phyloP scores from a whole-genome alignment of 1,139 yeast genomes.

The Nakaseomyces sp. region DNA sequence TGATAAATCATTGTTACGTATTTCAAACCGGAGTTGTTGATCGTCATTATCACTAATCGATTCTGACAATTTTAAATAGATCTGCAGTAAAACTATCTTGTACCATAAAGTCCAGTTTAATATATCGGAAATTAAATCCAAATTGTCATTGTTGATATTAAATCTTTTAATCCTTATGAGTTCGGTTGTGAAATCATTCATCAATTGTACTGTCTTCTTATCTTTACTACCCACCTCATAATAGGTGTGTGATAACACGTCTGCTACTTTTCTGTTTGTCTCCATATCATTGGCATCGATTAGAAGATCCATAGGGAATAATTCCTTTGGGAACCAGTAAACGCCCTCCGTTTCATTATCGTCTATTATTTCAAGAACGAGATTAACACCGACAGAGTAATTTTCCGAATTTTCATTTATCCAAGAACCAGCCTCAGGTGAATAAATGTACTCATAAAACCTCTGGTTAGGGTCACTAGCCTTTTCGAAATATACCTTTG shows the following conservation, averaged over 20 bases:
- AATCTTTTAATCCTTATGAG: constrained; percentile 21
- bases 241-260: constrained; percentile 3
- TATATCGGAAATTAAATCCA: constrained; percentile 23
- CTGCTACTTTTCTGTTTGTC: constrained; percentile 7
- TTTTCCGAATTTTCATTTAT: constrained; percentile 25
- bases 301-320: constrained; percentile 23
- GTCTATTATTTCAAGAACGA: constrained; percentile 22
- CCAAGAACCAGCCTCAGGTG: constrained; percentile 22
- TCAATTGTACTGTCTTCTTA: constrained; percentile 15
- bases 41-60: not conserved
- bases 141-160: constrained; percentile 27
- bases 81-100: constrained; percentile 16
- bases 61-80: constrained; percentile 12
- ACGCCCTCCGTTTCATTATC: constrained; percentile 3
- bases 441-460: constrained; percentile 25
- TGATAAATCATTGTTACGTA: not conserved
- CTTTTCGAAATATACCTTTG: constrained; percentile 20
- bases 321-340: constrained; percentile 24
- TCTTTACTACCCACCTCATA: constrained; percentile 7
- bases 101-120: constrained; percentile 29
- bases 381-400: constrained; percentile 22
- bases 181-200: constrained; percentile 28
- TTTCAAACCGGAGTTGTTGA: constrained; percentile 1
- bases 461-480: constrained; percentile 20
- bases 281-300: constrained; percentile 5